Evolutionary conservation across 2,329 filamentous ascomycete genomes (phyloP).

Genomic region (Aureobasidium sp.): DNA sequence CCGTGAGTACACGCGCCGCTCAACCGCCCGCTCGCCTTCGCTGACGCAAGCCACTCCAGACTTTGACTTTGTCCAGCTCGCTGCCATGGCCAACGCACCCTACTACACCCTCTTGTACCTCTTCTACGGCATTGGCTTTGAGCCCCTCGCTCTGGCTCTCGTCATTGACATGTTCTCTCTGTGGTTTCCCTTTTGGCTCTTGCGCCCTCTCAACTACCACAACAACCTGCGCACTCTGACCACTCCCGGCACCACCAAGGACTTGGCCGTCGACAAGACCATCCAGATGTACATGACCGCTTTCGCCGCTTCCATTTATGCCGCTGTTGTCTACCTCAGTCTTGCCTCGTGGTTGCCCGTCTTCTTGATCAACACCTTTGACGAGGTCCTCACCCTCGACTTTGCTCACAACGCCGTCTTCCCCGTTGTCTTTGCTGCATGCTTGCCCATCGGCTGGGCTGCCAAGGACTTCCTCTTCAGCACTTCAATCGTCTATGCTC

Average conservation of each 20-base stretch:
- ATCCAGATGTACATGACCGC: constrained; percentile 57
- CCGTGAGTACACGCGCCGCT: constrained; percentile 39
- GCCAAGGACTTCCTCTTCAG: constrained; percentile 71
- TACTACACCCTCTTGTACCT: constrained; percentile 64
- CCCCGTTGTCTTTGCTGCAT: constrained; percentile 37
- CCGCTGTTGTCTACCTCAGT: constrained; percentile 59
- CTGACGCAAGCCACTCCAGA: constrained; percentile 20
- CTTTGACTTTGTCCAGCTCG: constrained; percentile 36
- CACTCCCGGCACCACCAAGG: constrained; percentile 31
- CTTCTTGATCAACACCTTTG: constrained; percentile 67
- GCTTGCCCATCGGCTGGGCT: constrained; percentile 62
- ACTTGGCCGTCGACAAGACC: constrained; percentile 48
- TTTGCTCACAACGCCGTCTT: constrained; percentile 56
- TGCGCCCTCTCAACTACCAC: constrained; percentile 62
- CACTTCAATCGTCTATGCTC: constrained; percentile 44
- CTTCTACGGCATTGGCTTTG: constrained; percentile 64
- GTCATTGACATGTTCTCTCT: constrained; percentile 60
- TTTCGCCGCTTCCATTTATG: constrained; percentile 65
- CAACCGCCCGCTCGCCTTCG: too few relatives aligned
- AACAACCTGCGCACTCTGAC: constrained; percentile 34
- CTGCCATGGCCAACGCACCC: constrained; percentile 63
- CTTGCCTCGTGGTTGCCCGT: constrained; percentile 62
- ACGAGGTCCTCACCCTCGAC: constrained; percentile 59
- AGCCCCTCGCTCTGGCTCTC: constrained; percentile 53
- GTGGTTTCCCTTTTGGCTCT: constrained; percentile 63